Base-by-base conservation (phyloP, 2,329 filamentous ascomycete species). In the Fusarium burgessii region DNA sequence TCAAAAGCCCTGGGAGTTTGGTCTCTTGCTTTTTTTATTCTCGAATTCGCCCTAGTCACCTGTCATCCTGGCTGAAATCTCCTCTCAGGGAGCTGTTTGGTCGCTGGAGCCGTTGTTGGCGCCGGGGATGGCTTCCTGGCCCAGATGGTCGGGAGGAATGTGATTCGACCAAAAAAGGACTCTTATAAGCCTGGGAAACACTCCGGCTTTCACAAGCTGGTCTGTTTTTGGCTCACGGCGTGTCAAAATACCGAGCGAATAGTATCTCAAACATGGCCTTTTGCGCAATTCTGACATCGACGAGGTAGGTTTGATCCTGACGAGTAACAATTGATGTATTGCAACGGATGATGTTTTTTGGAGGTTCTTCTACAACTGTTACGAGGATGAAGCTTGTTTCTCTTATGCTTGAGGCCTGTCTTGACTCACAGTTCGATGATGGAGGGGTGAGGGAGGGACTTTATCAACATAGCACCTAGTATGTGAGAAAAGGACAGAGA, bases 101-200 rank as follows among this genome's bases (percentile, higher is more conserved):
- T 64, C 54, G 59, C 59, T 58, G 43, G 36, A 33, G 66, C 69
- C 71, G 70, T 68, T 73, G 58, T 66, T 76, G 71, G 71, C 74
- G 74, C 74, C 65, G 69, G 66, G 73, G 73, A 73, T 67, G 59
- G 62, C 72, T 74, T 73, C 67, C 69, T 73, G 74, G 71, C 71
- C 74, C 74, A 76, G 62, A 73, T 72, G 71, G 73, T 67, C 66
- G 74, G 74, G 74, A 76, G 74, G 65, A 74, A 75, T 76, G 69
- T 76, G 74, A 76, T 76, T 76, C 74, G 74, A 72, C 70, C 50
- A 62, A 54, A 25, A 35, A 66, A 17, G 52, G 51, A 13, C 51
- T 45, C 70, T 12, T 35, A 23, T 36, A 42, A 70, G 29, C 61
- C 50, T 69, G 67, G 58, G 63, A 67, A 58, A 23, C 50, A 47